Conservation (phyloP, 2,329 filamentous ascomycete genomes). For the Exophiala aquamarina region DNA sequence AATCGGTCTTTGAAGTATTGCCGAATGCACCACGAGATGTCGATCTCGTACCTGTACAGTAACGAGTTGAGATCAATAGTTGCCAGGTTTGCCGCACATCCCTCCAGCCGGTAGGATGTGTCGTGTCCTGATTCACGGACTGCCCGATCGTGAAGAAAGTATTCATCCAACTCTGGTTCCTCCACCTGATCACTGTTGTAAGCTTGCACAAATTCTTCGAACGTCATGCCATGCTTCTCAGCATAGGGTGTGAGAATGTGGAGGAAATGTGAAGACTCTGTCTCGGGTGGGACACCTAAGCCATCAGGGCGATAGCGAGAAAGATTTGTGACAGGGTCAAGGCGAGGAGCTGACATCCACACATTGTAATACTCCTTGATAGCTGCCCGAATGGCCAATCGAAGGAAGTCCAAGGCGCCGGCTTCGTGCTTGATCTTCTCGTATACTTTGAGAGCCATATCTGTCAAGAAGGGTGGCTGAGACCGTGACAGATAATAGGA, state of each 20-base stretch:
- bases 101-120: slow-evolving; percentile 90
- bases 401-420: slow-evolving; percentile 77
- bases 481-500: slow-evolving; percentile 94
- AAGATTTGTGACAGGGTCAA: slow-evolving; percentile 74
- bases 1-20: slow-evolving; percentile 81
- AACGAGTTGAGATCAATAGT: slow-evolving; percentile 94
- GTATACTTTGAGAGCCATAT: slow-evolving; percentile 93
- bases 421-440: slow-evolving; percentile 88
- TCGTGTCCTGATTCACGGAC: slow-evolving; percentile 97
- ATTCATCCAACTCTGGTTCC: slow-evolving; percentile 89
- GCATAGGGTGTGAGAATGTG: slow-evolving; percentile 81
- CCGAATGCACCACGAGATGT: slow-evolving; percentile 85
- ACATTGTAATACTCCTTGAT: slow-evolving; percentile 96
- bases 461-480: slow-evolving; percentile 93
- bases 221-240: slow-evolving; percentile 77
- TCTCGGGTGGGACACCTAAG: slow-evolving; percentile 84
- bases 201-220: slow-evolving; percentile 79
- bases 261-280: slow-evolving; percentile 81
- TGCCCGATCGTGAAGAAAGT: slow-evolving; percentile 93
- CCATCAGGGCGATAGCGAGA: slow-evolving; percentile 84
- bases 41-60: slow-evolving; percentile 94
- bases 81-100: slow-evolving; percentile 80
- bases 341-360: slow-evolving; percentile 76
- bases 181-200: slow-evolving; percentile 77
- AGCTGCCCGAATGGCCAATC: slow-evolving; percentile 76